Base-by-base conservation (phyloP, 2,329 filamentous ascomycete species). In the Delphinella strobiligena region DNA sequence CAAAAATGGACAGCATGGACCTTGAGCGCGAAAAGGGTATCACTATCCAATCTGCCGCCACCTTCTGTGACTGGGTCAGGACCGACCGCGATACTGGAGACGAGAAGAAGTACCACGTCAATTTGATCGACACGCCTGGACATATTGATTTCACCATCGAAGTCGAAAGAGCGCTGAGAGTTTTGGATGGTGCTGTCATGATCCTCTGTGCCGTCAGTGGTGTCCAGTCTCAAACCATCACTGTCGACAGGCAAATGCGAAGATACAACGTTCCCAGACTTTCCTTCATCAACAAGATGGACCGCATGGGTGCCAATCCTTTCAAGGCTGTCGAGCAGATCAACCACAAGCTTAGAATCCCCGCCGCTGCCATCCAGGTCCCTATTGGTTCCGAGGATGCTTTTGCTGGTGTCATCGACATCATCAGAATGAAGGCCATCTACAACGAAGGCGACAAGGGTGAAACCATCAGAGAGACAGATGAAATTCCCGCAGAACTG, bases 1-100 rank as follows among this genome's bases (percentile, higher is more conserved):
- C 91, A 45, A 98, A 98, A 70, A 98, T 98, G 91, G 91, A 98
- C 69, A 95, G 88, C 18, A 98, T 98, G 91, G 91, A 98, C 53
- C 71, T 98, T 51, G 91, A 98, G 67, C 75, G 91, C 63, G 91
- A 96, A 62, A 94, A 95, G 69, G 91, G 91, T 54, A 98, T 98
- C 61, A 98, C 91, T 42, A 98, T 98, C 55, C 89, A 98, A 63
- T 96, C 89, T 51, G 91, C 91, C 9, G 91, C 91, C 17, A 98
- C 91, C 1, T 98, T 94, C 61, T 93, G 86, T 62, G 88, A 98
- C 64, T 98, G 91, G 91, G 67, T 82, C 49, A 95, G 93, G 69
- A 80, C 76, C 61, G 60, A 63, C 18, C 54, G 54, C 1, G 54
- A 58, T 44, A 55, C 54, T 16, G 80, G 85, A 53, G 67, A 89